These are phyloP conservation scores for Fraxinus ornus DNA, from an alignment of 305 asterid species.

Conservation along the genomic window DNA sequence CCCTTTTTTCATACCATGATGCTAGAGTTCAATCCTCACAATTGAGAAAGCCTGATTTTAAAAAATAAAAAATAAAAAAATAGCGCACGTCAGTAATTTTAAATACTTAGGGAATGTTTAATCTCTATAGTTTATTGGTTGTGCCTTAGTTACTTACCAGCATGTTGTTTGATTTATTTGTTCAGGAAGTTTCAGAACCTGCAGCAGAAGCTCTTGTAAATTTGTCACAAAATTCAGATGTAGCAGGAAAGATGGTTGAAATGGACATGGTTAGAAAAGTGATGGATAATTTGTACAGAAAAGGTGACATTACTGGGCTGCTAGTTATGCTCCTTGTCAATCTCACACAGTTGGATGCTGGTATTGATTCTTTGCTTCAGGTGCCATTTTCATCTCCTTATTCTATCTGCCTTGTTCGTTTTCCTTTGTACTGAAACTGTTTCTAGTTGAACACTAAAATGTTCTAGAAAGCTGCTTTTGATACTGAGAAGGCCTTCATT, in stretches of 20 bases:
- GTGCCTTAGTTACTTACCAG: constrained; percentile 8
- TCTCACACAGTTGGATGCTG: constrained; percentile 81
- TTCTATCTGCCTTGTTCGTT: background rate
- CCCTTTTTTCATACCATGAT: background rate
- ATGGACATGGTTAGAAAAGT: constrained; percentile 51
- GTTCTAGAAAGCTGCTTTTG: background rate
- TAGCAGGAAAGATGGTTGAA: constrained; percentile 70
- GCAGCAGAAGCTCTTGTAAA: constrained; percentile 90
- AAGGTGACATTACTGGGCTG: constrained; percentile 53
- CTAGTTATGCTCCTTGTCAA: constrained; percentile 91
- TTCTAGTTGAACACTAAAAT: background rate
- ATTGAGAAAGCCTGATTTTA: background rate
- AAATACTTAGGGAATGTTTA: background rate
- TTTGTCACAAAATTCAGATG: constrained; percentile 67
- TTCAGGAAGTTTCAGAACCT: constrained; percentile 90
- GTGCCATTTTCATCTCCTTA: constrained; percentile 37
- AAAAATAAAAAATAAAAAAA: too few relatives aligned
- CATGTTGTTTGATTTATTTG: constrained; percentile 19
- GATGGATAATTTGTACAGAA: constrained; percentile 67
- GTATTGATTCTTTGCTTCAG: constrained; percentile 86
- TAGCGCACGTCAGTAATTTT: background rate
- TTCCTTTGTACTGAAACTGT: background rate
- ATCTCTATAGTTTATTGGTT: constrained; percentile 1
- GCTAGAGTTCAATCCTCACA: background rate
- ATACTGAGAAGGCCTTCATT: constrained; percentile 11